Evolutionary conservation across 1,284 basidiomycete genomes (phyloP).

Genomic region (Wallemia ichthyophaga): DNA sequence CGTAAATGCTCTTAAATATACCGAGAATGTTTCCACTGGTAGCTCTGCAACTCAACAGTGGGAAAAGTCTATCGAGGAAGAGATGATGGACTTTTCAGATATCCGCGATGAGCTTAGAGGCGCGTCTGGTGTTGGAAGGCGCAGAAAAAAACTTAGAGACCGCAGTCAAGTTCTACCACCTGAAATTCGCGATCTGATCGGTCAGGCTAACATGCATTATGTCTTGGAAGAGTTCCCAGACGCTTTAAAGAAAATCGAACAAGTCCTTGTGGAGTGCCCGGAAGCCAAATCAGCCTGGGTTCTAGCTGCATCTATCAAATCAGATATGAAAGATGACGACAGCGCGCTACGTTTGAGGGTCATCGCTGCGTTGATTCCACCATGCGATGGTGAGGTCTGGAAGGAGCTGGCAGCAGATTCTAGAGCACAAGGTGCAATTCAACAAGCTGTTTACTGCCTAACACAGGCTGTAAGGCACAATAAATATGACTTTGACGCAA

Average conservation of each 20-base stretch:
- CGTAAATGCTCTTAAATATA: neutral
- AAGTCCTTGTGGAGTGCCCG: slow-evolving; percentile 79
- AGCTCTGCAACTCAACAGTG: slow-evolving; percentile 21
- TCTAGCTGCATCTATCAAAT: slow-evolving; percentile 26
- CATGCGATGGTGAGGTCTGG: slow-evolving; percentile 56
- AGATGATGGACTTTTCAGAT: slow-evolving; percentile 25
- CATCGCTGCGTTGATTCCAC: slow-evolving; percentile 60
- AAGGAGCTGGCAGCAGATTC: slow-evolving; percentile 38
- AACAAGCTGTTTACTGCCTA: slow-evolving; percentile 77
- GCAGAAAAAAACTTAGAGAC: slow-evolving; percentile 21
- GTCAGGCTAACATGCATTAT: slow-evolving; percentile 64
- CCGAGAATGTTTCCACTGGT: neutral
- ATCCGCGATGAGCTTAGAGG: slow-evolving; percentile 36
- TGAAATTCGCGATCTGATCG: slow-evolving; percentile 50
- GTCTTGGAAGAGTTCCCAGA: slow-evolving; percentile 35
- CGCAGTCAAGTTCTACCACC: slow-evolving; percentile 26
- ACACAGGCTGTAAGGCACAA: slow-evolving; percentile 52
- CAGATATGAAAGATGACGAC: slow-evolving; percentile 26
- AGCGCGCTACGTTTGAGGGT: slow-evolving; percentile 57
- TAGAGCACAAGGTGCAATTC: slow-evolving; percentile 37
- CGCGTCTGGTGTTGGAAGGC: slow-evolving; percentile 35
- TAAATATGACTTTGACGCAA: slow-evolving; percentile 45
- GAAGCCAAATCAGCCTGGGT: slow-evolving; percentile 56
- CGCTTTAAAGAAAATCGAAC: slow-evolving; percentile 51
- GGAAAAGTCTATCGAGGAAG: slow-evolving; percentile 28